Evolutionary conservation across 257 asterid genomes (phyloP).

Genomic region (Fraxinus quadrangulata): DNA sequence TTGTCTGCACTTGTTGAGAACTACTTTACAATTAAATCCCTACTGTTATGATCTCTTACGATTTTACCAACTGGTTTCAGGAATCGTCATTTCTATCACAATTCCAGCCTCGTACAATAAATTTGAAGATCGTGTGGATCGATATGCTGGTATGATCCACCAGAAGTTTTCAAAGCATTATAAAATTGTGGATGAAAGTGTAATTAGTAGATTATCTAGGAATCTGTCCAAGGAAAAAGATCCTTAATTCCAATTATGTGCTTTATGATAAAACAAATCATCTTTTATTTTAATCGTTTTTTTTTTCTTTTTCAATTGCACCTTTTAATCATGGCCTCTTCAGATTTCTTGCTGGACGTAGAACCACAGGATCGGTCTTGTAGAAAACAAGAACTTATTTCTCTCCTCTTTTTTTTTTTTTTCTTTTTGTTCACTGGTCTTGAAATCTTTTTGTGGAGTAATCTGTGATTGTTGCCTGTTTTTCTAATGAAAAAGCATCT

Average conservation of each 20-base stretch:
- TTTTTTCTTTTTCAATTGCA: neutral
- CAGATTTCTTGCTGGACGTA: conserved; percentile 6
- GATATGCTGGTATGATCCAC: conserved; percentile 64
- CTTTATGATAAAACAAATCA: conserved; percentile 12
- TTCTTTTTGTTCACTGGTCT: neutral
- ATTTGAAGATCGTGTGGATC: conserved; percentile 67
- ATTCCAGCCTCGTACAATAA: conserved; percentile 73
- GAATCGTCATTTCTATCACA: conserved; percentile 62
- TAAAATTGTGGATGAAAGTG: conserved; percentile 75
- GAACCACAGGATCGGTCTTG: conserved; percentile 18
- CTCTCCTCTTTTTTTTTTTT: neutral
- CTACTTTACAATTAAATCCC: neutral
- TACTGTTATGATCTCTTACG: conserved; percentile 18
- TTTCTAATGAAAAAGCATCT: neutral
- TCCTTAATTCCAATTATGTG: conserved; percentile 34
- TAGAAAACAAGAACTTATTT: neutral
- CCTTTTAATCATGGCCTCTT: neutral
- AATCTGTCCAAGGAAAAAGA: conserved; percentile 60
- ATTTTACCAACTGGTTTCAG: conserved; percentile 44
- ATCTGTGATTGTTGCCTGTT: neutral
- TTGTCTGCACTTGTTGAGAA: neutral
- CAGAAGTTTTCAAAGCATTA: conserved; percentile 71
- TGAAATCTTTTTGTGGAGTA: neutral
- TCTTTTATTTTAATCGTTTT: neutral
- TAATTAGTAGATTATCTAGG: conserved; percentile 68